A percentile compares a stretch with the other conserved stretches of the same genome.
phyloP scores from a whole-genome alignment of 2,329 filamentous ascomycete species.

The Zymoseptoria tritici region DNA sequence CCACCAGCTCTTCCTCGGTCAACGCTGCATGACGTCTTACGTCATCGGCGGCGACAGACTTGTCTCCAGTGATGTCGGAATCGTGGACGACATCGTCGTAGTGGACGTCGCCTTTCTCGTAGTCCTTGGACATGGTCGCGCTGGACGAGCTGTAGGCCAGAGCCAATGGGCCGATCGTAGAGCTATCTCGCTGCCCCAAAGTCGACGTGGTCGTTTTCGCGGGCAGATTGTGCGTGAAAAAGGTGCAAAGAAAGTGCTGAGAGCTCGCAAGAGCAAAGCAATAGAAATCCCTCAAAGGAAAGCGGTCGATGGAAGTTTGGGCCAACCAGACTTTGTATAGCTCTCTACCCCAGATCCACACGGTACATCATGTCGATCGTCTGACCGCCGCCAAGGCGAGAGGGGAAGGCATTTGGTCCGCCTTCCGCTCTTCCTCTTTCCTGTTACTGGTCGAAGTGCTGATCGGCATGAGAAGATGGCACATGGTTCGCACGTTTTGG shows the following conservation, averaged over 20 bases:
- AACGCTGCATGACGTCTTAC: slow-evolving; percentile 21
- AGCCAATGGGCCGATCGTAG: neutral
- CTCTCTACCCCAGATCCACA: neutral
- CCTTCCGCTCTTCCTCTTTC: neutral
- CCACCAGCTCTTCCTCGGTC: slow-evolving; percentile 25
- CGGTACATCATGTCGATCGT: neutral
- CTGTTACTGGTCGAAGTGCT: neutral
- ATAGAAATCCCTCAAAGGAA: neutral
- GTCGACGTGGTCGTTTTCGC: neutral
- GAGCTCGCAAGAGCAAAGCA: neutral
- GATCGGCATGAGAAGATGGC: neutral
- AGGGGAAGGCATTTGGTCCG: neutral
- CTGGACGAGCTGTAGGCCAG: neutral
- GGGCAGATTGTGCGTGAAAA: neutral
- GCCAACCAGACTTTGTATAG: neutral
- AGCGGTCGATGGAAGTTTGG: neutral
- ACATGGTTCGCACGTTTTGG: neutral
- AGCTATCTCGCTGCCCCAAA: neutral
- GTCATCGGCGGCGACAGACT: slow-evolving; percentile 13
- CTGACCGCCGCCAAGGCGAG: neutral
- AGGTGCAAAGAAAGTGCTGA: neutral
- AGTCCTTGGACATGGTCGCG: slow-evolving; percentile 2
- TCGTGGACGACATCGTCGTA: slow-evolving; percentile 23
- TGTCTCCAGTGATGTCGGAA: slow-evolving; percentile 16
- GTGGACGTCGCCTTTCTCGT: slow-evolving; percentile 15